phyloP scores from a whole-genome alignment of 2,329 filamentous ascomycete species.

The Diplodia sapinea region DNA sequence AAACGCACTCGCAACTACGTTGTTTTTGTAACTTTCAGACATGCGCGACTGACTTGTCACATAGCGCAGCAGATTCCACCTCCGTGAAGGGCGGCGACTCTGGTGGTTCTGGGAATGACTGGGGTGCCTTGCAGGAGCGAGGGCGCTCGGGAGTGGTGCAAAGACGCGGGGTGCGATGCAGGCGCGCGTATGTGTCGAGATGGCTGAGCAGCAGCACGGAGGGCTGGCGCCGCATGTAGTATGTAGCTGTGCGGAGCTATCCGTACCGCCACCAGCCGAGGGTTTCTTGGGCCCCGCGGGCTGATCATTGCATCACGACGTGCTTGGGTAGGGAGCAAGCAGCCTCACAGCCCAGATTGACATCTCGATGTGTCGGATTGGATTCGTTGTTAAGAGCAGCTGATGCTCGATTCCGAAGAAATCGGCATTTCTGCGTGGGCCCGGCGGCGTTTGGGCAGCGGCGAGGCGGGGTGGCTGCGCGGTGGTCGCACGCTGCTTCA shows the following conservation, averaged over 20 bases:
- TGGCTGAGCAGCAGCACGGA: slow-evolving; percentile 6
- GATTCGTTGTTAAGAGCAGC: slow-evolving; percentile 3
- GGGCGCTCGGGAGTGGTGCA: slow-evolving; percentile 3
- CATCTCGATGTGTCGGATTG: background rate
- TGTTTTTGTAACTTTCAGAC: background rate
- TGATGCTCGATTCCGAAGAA: slow-evolving; percentile 7
- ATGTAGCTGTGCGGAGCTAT: slow-evolving; percentile 18
- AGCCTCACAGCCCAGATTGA: background rate
- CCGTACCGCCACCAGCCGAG: slow-evolving; percentile 13
- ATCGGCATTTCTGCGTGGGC: slow-evolving; percentile 12
- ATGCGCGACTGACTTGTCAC: slow-evolving; percentile 28
- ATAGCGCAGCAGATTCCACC: slow-evolving; percentile 23
- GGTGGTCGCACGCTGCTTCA: background rate
- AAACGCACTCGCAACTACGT: background rate
- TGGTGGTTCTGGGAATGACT: slow-evolving; percentile 24
- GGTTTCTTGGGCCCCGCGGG: background rate
- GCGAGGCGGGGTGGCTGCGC: slow-evolving; percentile 1
- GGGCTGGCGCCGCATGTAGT: background rate
- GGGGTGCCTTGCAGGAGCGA: slow-evolving; percentile 26
- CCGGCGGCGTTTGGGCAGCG: background rate
- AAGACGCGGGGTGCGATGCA: slow-evolving; percentile 12
- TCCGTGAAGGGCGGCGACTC: background rate
- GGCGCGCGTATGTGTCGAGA: slow-evolving; percentile 17
- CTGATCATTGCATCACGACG: slow-evolving; percentile 27
- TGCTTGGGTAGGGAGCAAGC: background rate